Percentiles rank a stretch among this genome's conserved stretches.
phyloP scores from a whole-genome alignment of 176 grass and related monocot species.

The Cenchrus fungigraminus region DNA sequence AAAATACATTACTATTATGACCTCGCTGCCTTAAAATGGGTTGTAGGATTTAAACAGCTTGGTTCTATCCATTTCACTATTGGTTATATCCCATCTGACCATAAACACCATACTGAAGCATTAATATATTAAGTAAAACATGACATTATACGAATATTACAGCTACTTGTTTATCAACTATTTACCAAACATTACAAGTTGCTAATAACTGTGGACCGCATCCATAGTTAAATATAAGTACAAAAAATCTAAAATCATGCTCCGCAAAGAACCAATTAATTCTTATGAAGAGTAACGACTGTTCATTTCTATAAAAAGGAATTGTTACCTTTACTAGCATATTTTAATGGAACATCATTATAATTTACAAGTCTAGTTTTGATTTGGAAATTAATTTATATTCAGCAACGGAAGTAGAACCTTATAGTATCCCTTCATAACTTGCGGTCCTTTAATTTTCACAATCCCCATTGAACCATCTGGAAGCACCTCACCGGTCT shows the following conservation, averaged over 20 bases:
- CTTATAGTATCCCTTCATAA: conserved; percentile 99
- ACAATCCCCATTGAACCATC: conserved; percentile 91
- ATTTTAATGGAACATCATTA: conserved; percentile 31
- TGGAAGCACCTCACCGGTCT: conserved; percentile 64
- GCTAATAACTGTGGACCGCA: not conserved
- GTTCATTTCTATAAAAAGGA: conserved; percentile 2
- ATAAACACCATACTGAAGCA: not conserved
- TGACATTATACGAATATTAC: not conserved
- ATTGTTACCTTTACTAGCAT: not conserved
- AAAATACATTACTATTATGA: not conserved
- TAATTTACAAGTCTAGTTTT: not conserved
- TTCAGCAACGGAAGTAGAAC: conserved; percentile 47
- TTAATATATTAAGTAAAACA: conserved; percentile 12
- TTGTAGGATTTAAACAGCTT: too few relatives aligned
- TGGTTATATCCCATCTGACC: not conserved
- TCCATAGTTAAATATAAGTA: conserved; percentile 3
- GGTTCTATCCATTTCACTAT: conserved; percentile 14
- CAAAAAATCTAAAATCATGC: conserved; percentile 6
- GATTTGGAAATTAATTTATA: conserved; percentile 12
- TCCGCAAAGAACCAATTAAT: conserved; percentile 5
- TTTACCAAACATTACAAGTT: not conserved
- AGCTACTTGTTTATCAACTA: conserved; percentile 2
- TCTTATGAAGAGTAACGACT: conserved; percentile 10
- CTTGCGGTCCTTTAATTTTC: conserved; percentile 85
- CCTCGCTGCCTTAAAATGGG: too few relatives aligned